Evolutionary conservation across 805 yeast species (phyloP).

Genomic region (Starmerella lactis-condensi): DNA sequence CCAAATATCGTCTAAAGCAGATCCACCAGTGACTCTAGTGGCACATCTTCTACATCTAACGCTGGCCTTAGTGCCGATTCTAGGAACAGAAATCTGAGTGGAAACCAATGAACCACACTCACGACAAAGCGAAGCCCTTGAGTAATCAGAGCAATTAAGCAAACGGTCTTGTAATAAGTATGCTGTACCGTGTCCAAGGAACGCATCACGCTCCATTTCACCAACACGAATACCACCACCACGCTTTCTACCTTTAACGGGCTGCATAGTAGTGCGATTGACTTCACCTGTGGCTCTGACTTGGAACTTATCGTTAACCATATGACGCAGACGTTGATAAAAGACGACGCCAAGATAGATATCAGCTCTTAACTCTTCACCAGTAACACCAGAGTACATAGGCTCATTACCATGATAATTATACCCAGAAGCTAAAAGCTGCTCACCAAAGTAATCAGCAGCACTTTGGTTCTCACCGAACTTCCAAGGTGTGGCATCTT

Average conservation of each 20-base stretch:
- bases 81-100: constrained; percentile 78
- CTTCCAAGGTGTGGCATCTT: constrained; percentile 92
- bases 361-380: constrained; percentile 90
- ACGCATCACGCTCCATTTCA: constrained; percentile 98
- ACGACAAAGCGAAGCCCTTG: constrained; percentile 79
- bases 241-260: constrained; percentile 97
- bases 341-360: constrained; percentile 93
- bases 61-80: constrained; percentile 63
- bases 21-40: constrained; percentile 34
- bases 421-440: constrained; percentile 69
- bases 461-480: constrained; percentile 86
- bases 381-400: constrained; percentile 95
- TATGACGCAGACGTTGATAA: constrained; percentile 95
- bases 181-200: constrained; percentile 96
- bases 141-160: constrained; percentile 85
- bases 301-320: constrained; percentile 99
- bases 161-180: constrained; percentile 85
- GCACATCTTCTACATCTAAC: constrained; percentile 88
- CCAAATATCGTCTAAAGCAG: constrained; percentile 45
- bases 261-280: constrained; percentile 93
- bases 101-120: constrained; percentile 82
- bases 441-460: constrained; percentile 94
- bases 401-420: constrained; percentile 98
- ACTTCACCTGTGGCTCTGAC: constrained; percentile 98
- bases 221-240: constrained; percentile 99